A percentile compares a stretch with the other conserved stretches of the same genome.
phyloP scores from a whole-genome alignment of 2,329 filamentous ascomycete genomes.

The Basipetospora chlamydospora region DNA sequence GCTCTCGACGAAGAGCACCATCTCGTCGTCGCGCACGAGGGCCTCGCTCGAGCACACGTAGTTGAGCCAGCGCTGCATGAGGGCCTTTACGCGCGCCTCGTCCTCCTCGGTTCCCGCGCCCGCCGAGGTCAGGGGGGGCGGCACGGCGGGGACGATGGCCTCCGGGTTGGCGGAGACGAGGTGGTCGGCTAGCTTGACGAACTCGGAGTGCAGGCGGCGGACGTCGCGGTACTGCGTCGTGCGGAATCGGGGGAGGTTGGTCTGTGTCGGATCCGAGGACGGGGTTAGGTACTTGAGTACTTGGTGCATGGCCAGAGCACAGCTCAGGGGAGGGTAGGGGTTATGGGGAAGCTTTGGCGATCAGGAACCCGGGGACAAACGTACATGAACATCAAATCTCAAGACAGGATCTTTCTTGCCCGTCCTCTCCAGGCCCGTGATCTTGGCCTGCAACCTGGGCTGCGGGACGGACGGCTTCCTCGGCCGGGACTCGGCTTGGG shows the following conservation, averaged over 20 bases:
- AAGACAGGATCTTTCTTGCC: constrained; percentile 93
- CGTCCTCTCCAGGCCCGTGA: constrained; percentile 81
- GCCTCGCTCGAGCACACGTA: constrained; percentile 84
- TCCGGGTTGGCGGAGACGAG: constrained; percentile 96
- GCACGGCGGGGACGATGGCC: constrained; percentile 83
- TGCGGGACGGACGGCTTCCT: constrained; percentile 48
- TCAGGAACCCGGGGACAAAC: no score
- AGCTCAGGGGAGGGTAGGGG: no score
- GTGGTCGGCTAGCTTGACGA: constrained; percentile 90
- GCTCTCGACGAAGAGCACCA: constrained; percentile 96
- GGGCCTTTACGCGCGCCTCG: constrained; percentile 72
- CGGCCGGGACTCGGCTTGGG: constrained; percentile 21
- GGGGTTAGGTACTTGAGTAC: no score
- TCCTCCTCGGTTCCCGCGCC: constrained; percentile 95
- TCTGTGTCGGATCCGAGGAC: constrained; percentile 41
- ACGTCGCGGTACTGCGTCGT: constrained; percentile 98
- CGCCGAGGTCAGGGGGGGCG: constrained; percentile 84
- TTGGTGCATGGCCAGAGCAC: no score
- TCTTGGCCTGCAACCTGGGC: constrained; percentile 84
- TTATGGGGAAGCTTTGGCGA: no score
- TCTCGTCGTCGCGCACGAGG: constrained; percentile 88
- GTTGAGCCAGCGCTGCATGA: constrained; percentile 91
- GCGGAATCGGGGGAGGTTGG: constrained; percentile 93
- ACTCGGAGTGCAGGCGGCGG: constrained; percentile 86
- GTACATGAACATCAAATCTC: constrained; percentile 90